Conservation (phyloP, 2,329 filamentous ascomycete species). For the Aspergillus spinulosporus region DNA sequence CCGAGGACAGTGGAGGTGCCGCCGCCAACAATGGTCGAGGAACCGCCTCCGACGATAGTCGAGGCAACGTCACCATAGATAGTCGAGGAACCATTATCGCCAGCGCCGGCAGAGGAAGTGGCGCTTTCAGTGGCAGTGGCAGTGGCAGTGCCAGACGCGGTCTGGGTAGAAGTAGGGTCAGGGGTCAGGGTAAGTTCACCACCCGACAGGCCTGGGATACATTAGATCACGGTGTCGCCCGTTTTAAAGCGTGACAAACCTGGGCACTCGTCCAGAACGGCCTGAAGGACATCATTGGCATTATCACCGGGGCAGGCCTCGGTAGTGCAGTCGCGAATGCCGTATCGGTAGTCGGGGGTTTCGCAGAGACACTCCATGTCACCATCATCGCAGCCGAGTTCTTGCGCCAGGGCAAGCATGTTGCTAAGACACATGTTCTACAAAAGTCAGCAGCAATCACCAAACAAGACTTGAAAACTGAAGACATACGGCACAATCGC, state of each 20-base stretch:
- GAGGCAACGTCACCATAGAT: neutral
- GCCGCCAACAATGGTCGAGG: neutral
- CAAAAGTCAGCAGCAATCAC: constrained; percentile 17
- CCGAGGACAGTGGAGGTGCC: neutral
- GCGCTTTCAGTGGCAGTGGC: neutral
- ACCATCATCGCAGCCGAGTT: constrained; percentile 41
- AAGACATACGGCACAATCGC: constrained; percentile 35
- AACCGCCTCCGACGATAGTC: neutral
- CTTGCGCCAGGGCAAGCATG: constrained; percentile 43
- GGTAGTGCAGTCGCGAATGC: constrained; percentile 49
- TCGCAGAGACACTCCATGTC: constrained; percentile 46
- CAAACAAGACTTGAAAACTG: neutral
- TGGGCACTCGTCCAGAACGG: constrained; percentile 40
- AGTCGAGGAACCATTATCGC: neutral
- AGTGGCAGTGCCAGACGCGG: constrained; percentile 11
- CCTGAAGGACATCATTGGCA: constrained; percentile 32
- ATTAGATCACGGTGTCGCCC: neutral
- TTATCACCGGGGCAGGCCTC: constrained; percentile 46
- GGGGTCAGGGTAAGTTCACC: neutral
- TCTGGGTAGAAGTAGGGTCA: constrained; percentile 2
- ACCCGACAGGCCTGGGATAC: neutral
- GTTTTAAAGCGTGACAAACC: constrained; percentile 19
- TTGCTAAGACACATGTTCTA: constrained; percentile 48
- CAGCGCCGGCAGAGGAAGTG: neutral
- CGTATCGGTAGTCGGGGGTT: constrained; percentile 43